Evolutionary conservation across 1,284 basidiomycete species (phyloP).

Genomic region (Trichosporon sp.): DNA sequence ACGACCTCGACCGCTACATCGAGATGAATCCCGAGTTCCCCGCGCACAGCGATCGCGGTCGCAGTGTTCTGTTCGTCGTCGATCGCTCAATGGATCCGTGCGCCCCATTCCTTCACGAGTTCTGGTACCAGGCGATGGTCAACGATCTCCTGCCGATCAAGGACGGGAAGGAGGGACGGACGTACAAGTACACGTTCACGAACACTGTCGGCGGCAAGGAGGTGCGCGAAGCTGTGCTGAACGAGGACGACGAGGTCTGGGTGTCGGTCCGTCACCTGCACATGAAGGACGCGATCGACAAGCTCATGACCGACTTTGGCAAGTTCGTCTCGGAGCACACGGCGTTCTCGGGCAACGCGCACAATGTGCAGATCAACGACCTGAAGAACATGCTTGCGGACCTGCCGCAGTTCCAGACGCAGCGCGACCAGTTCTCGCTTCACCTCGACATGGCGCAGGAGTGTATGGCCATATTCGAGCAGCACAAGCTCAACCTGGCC

Average conservation of each 20-base stretch:
- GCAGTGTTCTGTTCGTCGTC: conserved; percentile 80
- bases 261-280: conserved; percentile 89
- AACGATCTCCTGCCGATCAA: conserved; percentile 87
- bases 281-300: conserved; percentile 97
- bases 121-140: conserved; percentile 98
- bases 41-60: conserved; percentile 51
- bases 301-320: conserved; percentile 89
- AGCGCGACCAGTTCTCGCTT: conserved; percentile 90
- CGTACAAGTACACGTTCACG: conserved; percentile 86
- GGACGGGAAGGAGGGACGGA: conserved; percentile 59
- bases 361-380: conserved; percentile 76
- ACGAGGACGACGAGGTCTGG: conserved; percentile 87
- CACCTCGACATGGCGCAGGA: conserved; percentile 97
- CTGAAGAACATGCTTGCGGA: conserved; percentile 99
- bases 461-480: conserved; percentile 90
- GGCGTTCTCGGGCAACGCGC: conserved; percentile 64
- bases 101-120: conserved; percentile 90
- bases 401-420: conserved; percentile 90
- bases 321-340: conserved; percentile 88
- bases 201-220: conserved; percentile 69
- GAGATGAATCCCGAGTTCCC: conserved; percentile 78
- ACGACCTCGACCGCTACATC: conserved; percentile 76
- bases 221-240: conserved; percentile 75
- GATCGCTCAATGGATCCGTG: conserved; percentile 91
- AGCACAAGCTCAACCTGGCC: conserved; percentile 73